Evolutionary conservation across 2,329 filamentous ascomycete species (phyloP).

Genomic region (Aspergillus candidus): DNA sequence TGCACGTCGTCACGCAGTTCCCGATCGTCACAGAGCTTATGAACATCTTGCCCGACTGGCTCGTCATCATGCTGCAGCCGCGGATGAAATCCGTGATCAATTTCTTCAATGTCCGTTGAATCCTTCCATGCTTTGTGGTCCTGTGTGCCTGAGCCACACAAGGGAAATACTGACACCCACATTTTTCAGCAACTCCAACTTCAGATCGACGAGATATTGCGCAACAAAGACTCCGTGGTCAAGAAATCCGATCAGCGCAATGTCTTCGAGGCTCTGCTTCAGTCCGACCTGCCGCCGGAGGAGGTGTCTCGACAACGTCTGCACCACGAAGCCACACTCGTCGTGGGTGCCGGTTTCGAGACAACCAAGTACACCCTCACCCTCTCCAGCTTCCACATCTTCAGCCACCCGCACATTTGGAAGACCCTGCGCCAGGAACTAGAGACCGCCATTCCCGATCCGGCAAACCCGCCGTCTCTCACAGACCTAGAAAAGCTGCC

Average conservation of each 20-base stretch:
- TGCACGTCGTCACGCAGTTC: slow-evolving; percentile 10
- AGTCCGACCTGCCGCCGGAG: slow-evolving; percentile 28
- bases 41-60: slow-evolving; percentile 7
- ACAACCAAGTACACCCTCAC: slow-evolving; percentile 23
- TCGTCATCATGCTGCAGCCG: slow-evolving; percentile 6
- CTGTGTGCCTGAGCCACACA: background rate
- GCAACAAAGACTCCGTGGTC: background rate
- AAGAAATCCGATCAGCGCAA: slow-evolving; percentile 3
- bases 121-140: background rate
- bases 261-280: slow-evolving; percentile 23
- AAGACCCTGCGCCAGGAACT: slow-evolving; percentile 22
- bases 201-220: slow-evolving; percentile 5
- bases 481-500: slow-evolving; percentile 27
- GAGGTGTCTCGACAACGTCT: slow-evolving; percentile 28
- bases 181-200: slow-evolving; percentile 5
- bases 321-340: slow-evolving; percentile 21
- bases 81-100: slow-evolving; percentile 7
- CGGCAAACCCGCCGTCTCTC: slow-evolving; percentile 8
- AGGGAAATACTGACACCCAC: no score
- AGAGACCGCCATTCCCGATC: slow-evolving; percentile 19
- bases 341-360: slow-evolving; percentile 25
- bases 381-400: slow-evolving; percentile 27
- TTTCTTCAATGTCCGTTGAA: slow-evolving; percentile 2
- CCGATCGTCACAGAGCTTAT: slow-evolving; percentile 9
- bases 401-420: slow-evolving; percentile 21